Evolutionary conservation across 805 yeast species (phyloP), one percentile per base, ranked within the genome.

Genomic region (Wickerhamiella kazuoi): DNA sequence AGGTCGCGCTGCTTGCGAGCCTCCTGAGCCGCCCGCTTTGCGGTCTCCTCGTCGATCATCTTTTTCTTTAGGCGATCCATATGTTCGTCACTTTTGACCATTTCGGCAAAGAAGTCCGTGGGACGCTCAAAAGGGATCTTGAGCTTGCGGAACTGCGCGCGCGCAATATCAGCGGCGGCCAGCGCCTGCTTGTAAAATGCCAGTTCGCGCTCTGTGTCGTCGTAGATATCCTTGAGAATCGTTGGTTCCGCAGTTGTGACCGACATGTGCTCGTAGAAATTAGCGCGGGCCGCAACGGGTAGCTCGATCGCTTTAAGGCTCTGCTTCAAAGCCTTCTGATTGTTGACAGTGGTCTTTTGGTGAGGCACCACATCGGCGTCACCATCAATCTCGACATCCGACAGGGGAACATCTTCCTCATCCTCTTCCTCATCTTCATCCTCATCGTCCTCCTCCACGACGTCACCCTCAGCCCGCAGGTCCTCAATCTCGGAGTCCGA

Each of bases 61-160:
- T 81, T 83, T 53, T 67, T 63, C 67, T 82, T 84, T 55, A 90
- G 70, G 61, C 74, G 81, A 54, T 83, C 95, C 98, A 90, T 90
- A 61, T 90, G 99, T 59, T 83, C 95, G 60, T 90, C 98, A 40
- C 86, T 77, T 65, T 90, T 90, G 44, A 84, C 81, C 98, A 90
- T 90, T 62, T 90, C 98, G 16, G 98, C 99, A 63, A 90, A 90
- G 60, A 82, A 90, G 57, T 90, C 98, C 52, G 72, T 64, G 29
- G 99, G 99, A 59, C 98, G 74, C 21, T 93, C 68, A 58, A 90
- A 90, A 44, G 95, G 83, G 24, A 87, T 74, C 54, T 77, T 76
- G 48, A 80, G 68, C 52, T 74, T 74, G 37, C 48, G 47, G 41
- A 74, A 62, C 32, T 80, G 64, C 40, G 71, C 70, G 53, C 87